Percentiles rank a stretch among this genome's conserved stretches.
phyloP scores from a whole-genome alignment of 441 rosid genomes.

The Adansonia gregorii region DNA sequence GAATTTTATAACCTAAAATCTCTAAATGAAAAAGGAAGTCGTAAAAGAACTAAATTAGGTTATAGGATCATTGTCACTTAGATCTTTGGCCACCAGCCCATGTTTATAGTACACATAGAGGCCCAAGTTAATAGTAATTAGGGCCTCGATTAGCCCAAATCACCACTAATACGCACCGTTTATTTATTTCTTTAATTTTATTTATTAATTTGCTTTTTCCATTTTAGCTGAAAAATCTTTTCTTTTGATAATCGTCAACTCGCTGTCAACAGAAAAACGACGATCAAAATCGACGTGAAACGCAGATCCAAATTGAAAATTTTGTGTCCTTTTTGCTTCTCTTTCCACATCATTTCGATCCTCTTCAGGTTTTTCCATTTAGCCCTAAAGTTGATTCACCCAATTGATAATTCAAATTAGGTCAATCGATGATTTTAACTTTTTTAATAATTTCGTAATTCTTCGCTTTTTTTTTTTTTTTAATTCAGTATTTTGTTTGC shows the following conservation, averaged over 20 bases:
- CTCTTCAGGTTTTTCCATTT: not conserved
- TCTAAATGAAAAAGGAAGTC: no score
- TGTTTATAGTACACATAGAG: not conserved
- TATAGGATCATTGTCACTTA: not conserved
- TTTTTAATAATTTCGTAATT: not conserved
- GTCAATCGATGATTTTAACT: slow-evolving; percentile 10
- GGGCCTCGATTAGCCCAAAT: not conserved
- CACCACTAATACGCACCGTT: not conserved
- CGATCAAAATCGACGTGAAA: slow-evolving; percentile 23
- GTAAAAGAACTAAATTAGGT: no score
- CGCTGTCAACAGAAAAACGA: not conserved
- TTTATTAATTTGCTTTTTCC: not conserved
- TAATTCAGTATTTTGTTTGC: slow-evolving; percentile 27
- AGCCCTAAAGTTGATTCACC: not conserved
- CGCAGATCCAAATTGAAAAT: slow-evolving; percentile 11
- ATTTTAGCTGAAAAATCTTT: not conserved
- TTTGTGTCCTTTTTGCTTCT: not conserved
- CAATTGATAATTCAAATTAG: not conserved
- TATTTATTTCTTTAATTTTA: not conserved
- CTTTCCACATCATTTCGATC: slow-evolving; percentile 13
- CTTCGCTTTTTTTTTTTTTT: slow-evolving; percentile 13
- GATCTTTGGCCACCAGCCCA: not conserved
- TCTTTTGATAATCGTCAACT: not conserved
- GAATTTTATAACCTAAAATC: no score
- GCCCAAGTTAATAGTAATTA: not conserved